phyloP scores from a whole-genome alignment of 2,329 filamentous ascomycete genomes.

The Stemphylium lycopersici region DNA sequence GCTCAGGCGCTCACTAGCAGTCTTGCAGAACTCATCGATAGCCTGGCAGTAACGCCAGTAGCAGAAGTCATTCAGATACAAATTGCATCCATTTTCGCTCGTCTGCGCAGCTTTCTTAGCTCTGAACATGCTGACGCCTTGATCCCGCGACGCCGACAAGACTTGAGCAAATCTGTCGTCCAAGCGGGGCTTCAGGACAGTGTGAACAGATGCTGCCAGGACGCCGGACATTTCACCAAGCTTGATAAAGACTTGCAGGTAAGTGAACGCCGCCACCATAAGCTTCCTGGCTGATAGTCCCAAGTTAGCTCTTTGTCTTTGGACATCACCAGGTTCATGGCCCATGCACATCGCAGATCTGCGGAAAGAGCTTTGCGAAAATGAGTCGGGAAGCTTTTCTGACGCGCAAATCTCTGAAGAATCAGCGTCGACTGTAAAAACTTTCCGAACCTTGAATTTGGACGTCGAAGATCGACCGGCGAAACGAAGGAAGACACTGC shows the following conservation, averaged over 20 bases:
- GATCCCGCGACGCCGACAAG: not conserved
- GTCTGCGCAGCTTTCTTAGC: slow-evolving; percentile 20
- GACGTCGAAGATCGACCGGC: slow-evolving; percentile 31
- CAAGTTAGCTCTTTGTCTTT: slow-evolving; percentile 44
- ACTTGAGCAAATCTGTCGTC: slow-evolving; percentile 11
- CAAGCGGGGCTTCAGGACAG: slow-evolving; percentile 23
- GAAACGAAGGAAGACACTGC: slow-evolving; percentile 37
- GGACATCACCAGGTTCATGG: slow-evolving; percentile 38
- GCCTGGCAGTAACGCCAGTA: slow-evolving; percentile 16
- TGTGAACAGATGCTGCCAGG: slow-evolving; percentile 27
- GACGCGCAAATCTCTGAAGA: slow-evolving; percentile 32
- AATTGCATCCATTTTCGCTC: slow-evolving; percentile 32
- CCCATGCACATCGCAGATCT: slow-evolving; percentile 29
- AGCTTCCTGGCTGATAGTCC: slow-evolving; percentile 9
- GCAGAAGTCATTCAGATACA: slow-evolving; percentile 31
- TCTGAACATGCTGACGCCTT: not conserved
- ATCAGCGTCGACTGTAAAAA: slow-evolving; percentile 17
- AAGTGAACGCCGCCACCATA: slow-evolving; percentile 1
- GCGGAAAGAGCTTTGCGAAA: slow-evolving; percentile 29
- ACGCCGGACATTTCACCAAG: slow-evolving; percentile 19
- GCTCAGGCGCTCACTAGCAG: slow-evolving; percentile 24
- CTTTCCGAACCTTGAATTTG: slow-evolving; percentile 26
- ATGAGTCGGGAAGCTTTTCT: slow-evolving; percentile 27
- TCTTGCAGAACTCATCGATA: slow-evolving; percentile 29
- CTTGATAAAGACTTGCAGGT: slow-evolving; percentile 44